Evolutionary conservation across 176 grass and related monocot species (phyloP), one percentile per base, ranked within the genome.

Genomic region (Avena insularis): DNA sequence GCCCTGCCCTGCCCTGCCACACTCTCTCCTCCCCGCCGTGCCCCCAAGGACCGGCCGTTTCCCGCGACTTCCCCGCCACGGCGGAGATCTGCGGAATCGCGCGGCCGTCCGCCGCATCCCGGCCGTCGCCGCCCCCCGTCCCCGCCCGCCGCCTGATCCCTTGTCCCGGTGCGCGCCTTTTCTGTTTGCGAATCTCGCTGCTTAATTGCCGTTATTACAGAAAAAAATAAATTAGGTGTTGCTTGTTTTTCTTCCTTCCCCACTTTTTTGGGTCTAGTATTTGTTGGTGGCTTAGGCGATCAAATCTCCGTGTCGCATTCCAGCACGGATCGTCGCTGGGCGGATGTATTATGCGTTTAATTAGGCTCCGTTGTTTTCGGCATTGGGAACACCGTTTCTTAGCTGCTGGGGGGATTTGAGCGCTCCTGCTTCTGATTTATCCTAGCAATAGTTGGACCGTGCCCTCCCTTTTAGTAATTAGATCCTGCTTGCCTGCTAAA

Each of bases 21-120:
- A 35, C 33, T 12, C 2, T 15, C 47, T 8, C 81, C 20, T 25
- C 67, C 53, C 11, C 80, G 43, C 29, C 89, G 79, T 16, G 16
- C 14, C 12, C 79, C 79, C 25, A 49, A 9, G 25, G 35, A 15
- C 84, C 84, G 29, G 54, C 46, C 15, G 6, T 29, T 12, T 13
- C 13, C 12, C 71, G 75, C 83, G 77, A 85, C 67, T 75, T 75
- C 88, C 7, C 55, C 63, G 17, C 75, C 12, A 0, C 72, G 53
- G 38, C 51, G 80, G 65, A 55, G 49, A 50, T 40, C 36, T 43
- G 63, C 27, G 17, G 15, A 56, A 57, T 8, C 64, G 12, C 20
- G 80, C 57, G 57, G 84, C 57, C 70, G 35, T 47, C 4, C 25
- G 10, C 71, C 76, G 15, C 81, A 84, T 84, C 85, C 49, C 48